Conservation (phyloP, 192 early-diverging fungal species). For the Umbelopsis vinacea region DNA sequence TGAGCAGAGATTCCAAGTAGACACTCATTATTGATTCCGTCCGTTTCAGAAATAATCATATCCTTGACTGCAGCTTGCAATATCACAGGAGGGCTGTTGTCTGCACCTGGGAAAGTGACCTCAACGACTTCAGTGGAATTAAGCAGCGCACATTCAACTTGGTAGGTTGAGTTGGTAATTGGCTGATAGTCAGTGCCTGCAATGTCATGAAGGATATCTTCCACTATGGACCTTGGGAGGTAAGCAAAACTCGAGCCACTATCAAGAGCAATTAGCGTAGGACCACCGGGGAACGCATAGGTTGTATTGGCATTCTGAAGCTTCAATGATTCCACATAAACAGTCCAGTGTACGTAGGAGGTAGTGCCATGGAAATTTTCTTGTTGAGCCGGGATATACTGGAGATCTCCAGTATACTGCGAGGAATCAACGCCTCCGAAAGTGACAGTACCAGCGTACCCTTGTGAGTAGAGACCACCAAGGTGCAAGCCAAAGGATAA, state of each 20-base stretch:
- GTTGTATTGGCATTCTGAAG: background rate
- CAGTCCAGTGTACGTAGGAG: background rate
- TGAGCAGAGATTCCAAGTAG: background rate
- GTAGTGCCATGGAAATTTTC: background rate
- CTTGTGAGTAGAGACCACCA: background rate
- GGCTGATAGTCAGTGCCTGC: background rate
- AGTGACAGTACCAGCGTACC: background rate
- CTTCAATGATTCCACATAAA: background rate
- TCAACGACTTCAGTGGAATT: background rate
- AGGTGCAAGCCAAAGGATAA: background rate
- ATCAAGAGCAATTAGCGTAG: background rate
- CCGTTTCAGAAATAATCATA: background rate
- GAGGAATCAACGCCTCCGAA: conserved; percentile 12
- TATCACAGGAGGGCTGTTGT: background rate
- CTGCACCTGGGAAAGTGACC: background rate
- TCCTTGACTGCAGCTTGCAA: background rate
- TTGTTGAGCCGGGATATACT: background rate
- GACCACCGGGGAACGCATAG: background rate
- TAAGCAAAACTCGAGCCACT: background rate
- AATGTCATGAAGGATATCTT: background rate
- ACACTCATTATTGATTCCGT: background rate
- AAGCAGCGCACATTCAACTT: background rate
- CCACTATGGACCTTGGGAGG: background rate
- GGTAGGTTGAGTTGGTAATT: background rate
- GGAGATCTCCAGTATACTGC: background rate